These are phyloP conservation scores for Beauveria scarabaeidicola DNA, from an alignment of 2,329 filamentous ascomycete species.

Conservation along the genomic window DNA sequence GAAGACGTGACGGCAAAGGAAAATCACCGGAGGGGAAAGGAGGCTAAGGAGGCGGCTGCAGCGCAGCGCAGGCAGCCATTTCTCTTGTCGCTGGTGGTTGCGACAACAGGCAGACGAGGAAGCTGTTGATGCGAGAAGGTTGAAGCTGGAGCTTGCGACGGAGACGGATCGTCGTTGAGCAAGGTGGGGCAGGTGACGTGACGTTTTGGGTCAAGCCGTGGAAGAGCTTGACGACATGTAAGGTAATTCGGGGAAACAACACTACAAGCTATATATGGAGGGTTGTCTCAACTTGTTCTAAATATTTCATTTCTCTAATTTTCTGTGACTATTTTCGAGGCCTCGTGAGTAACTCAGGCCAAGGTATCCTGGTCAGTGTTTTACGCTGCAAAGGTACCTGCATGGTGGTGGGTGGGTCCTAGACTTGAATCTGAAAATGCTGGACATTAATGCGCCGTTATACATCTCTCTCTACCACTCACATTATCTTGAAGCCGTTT, in stretches of 20 bases:
- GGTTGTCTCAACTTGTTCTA: too few relatives aligned
- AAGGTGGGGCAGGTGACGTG: conserved; percentile 6
- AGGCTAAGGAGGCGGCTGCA: conserved; percentile 9
- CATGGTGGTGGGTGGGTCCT: too few relatives aligned
- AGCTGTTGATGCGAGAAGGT: background rate
- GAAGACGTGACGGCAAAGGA: background rate
- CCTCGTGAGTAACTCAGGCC: too few relatives aligned
- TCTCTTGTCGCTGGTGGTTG: background rate
- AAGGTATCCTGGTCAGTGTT: too few relatives aligned
- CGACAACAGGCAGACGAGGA: background rate
- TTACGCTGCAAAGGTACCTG: too few relatives aligned
- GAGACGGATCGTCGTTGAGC: background rate
- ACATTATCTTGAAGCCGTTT: background rate
- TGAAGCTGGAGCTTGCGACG: background rate
- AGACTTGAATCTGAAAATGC: background rate
- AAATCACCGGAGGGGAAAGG: background rate
- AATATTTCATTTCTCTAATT: rapidly evolving
- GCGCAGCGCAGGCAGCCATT: conserved; percentile 20
- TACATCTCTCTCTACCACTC: background rate
- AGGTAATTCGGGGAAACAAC: too few relatives aligned
- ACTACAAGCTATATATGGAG: too few relatives aligned
- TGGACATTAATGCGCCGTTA: background rate
- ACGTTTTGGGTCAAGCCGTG: background rate
- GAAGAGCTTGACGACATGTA: background rate
- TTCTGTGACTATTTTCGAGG: too few relatives aligned